Base-by-base conservation (phyloP, 371 early-diverging fungal species). In the Lichtheimia ramosa region DNA sequence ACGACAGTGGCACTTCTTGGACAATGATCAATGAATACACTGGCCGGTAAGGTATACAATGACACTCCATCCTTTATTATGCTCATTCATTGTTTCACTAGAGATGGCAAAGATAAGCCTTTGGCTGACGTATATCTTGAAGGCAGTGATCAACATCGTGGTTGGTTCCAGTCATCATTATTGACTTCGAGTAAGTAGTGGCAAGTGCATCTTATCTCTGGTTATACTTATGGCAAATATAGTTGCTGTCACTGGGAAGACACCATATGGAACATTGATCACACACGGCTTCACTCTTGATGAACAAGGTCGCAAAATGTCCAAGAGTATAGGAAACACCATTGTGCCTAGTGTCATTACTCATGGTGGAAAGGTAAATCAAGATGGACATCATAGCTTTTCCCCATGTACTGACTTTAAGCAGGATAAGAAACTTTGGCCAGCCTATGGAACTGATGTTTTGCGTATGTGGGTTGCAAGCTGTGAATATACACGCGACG, bases 121-220 rank as follows among this genome's bases (percentile, higher is more conserved):
- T 65, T 88, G 16, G 94, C 96, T 0, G 97, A 96, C 70, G 83
- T 96, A 43, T 96, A 96, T 73, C 77, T 92, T 1, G 96, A 95
- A 73, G 98, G 98, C 8, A 87, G 91, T 57, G 97, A 98, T 70
- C 98, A 98, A 70, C 95, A 96, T 68, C 82, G 98, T 52, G 98
- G 97, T 14, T 98, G 98, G 98, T 98, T 98, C 76, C 96, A 97
- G 66, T 96, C 96, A 3, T 92, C 96, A 0, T 81, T 96, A 49
- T 79, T 96, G 43, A 92, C 96, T 12, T 90, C 92, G 8, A 75
- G 79, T 80, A 68, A 78, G 61, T 59, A 78, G 61, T 59, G 7
- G 5, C 12, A 5, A 5, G 14, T 2, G 6, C 18, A 3, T 20
- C 8, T 46, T 57, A 0, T 48, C 5, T 6, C 49, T 57, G 34